Evolutionary conservation across 2,329 filamentous ascomycete species (phyloP), one percentile per base, ranked within the genome.

Genomic region (Thielaviopsis populi): DNA sequence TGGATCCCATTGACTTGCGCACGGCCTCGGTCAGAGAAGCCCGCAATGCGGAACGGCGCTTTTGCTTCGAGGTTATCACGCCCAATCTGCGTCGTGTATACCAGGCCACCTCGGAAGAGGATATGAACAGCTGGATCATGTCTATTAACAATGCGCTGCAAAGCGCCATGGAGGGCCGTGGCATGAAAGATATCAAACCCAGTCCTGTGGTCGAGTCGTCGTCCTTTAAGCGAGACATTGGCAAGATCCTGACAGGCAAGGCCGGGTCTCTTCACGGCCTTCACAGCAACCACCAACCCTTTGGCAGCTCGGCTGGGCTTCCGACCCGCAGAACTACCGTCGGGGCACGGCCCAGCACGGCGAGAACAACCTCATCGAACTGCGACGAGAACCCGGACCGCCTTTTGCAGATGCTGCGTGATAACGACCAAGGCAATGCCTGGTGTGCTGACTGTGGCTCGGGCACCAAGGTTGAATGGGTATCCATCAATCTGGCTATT

Each of bases 21-120:
- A 94, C 97, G 84, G 94, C 94, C 10, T 97, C 94, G 17, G 95
- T 99, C 17, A 85, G 94, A 65, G 94, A 99, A 76, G 92, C 95
- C 48, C 86, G 94, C 27, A 96, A 95, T 73, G 89, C 91, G 1
- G 95, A 99, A 70, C 83, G 94, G 30, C 84, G 94, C 4, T 99
- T 99, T 74, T 97, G 92, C 74, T 99, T 99, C 69, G 94, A 99
- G 75, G 89, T 99, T 61, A 97, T 99, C 66, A 99, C 94, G 0
- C 95, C 95, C 8, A 89, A 94, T 60, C 97, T 87, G 74, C 97
- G 95, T 70, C 85, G 94, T 63, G 91, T 97, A 17, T 99, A 97
- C 73, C 94, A 99, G 75, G 94, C 92, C 48, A 96, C 92, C 1
- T 96, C 92, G 0, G 94, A 97, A 74, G 94, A 99, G 46, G 94